Evolutionary conservation across 192 early-diverging fungal genomes (phyloP).

Genomic region (Coemansia furcata): DNA sequence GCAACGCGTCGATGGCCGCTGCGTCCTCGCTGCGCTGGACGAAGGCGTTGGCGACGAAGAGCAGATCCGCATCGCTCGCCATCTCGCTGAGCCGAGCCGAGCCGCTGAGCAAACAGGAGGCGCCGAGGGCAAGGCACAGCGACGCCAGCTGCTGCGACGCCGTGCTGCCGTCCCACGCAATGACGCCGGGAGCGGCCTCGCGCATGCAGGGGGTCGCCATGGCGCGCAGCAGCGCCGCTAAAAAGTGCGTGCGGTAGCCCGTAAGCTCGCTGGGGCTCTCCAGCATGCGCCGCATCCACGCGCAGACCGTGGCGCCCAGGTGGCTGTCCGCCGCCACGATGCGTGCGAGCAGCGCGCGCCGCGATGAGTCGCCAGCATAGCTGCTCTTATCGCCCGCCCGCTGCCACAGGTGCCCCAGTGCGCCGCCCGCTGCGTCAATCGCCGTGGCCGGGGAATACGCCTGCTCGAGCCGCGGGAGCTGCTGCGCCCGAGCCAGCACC

Average conservation of each 20-base stretch:
- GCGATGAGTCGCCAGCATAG: not conserved
- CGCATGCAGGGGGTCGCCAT: slow-evolving; percentile 1
- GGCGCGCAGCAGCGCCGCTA: slow-evolving; percentile 12
- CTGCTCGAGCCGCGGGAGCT: slow-evolving; percentile 5
- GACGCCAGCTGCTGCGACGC: not conserved
- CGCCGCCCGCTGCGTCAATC: not conserved
- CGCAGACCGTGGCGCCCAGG: slow-evolving; percentile 12
- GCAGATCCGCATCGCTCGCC: not conserved
- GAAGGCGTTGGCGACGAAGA: slow-evolving; percentile 20
- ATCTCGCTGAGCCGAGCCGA: not conserved
- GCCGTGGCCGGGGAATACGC: not conserved
- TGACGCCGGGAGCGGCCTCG: not conserved
- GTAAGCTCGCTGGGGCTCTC: not conserved
- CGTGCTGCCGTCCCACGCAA: slow-evolving; percentile 19
- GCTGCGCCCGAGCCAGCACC: not conserved
- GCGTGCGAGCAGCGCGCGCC: slow-evolving; percentile 19
- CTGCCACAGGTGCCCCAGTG: slow-evolving; percentile 15
- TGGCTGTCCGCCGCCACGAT: slow-evolving; percentile 13
- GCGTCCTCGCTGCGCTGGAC: slow-evolving; percentile 13
- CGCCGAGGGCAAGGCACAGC: slow-evolving; percentile 12
- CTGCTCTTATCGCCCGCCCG: not conserved
- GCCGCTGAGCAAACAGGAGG: not conserved
- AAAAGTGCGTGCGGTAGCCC: not conserved
- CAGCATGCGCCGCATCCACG: slow-evolving; percentile 12
- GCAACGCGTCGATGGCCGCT: not conserved